Percentiles rank a stretch among this genome's conserved stretches.
Conservation (phyloP, 2,329 filamentous ascomycete species). For the Diaporthe australafricana region DNA sequence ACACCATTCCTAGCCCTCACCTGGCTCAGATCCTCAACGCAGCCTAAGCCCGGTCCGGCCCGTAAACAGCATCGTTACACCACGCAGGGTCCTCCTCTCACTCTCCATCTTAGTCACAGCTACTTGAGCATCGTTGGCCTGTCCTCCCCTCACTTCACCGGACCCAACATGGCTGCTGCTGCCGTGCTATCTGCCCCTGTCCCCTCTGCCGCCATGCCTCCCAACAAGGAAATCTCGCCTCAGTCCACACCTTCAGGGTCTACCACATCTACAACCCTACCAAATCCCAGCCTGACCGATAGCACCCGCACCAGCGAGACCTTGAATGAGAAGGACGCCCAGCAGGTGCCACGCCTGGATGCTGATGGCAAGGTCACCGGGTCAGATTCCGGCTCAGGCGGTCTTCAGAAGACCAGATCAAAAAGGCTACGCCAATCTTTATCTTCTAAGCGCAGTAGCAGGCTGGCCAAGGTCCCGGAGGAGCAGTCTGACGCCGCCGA, state of each 20-base stretch:
- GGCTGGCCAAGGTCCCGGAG: slow-evolving; percentile 5
- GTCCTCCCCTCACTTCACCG: neutral
- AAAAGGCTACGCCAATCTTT: slow-evolving; percentile 16
- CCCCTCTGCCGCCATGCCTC: neutral
- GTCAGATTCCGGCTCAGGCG: slow-evolving; percentile 33
- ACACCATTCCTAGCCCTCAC: neutral
- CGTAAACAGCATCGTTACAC: slow-evolving; percentile 21
- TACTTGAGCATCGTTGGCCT: neutral
- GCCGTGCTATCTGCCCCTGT: slow-evolving; percentile 15
- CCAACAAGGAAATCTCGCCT: slow-evolving; percentile 2
- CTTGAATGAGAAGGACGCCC: slow-evolving; percentile 45
- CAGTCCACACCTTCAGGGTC: slow-evolving; percentile 9
- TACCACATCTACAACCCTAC: slow-evolving; percentile 5
- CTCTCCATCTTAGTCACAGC: neutral
- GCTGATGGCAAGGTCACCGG: neutral
- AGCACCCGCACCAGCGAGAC: slow-evolving; percentile 50
- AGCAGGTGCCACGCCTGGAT: slow-evolving; percentile 32
- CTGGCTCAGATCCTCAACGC: neutral
- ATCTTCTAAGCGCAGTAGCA: slow-evolving; percentile 29
- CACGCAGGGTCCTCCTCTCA: neutral
- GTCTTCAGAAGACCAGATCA: slow-evolving; percentile 8
- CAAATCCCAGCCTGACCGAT: slow-evolving; percentile 40
- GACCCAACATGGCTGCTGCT: slow-evolving; percentile 32
- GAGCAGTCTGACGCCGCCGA: slow-evolving; percentile 37
- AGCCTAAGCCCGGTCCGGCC: neutral